Percentiles rank a stretch among this genome's conserved stretches.
phyloP scores from a whole-genome alignment of 805 yeast species.

The Kodamaea hsintzibuensis region DNA sequence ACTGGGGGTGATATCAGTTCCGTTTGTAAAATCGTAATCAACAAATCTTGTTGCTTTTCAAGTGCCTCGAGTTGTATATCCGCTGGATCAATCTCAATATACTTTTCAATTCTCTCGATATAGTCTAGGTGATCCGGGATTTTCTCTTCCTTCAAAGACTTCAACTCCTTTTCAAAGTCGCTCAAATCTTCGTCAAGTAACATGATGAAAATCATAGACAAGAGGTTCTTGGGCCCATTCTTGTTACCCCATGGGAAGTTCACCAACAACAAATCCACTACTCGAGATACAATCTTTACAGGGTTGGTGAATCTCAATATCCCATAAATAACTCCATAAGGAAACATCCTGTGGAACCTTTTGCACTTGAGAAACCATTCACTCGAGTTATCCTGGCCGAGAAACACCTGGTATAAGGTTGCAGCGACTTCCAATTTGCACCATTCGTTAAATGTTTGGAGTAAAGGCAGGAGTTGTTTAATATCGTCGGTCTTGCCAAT shows the following conservation, averaged over 20 bases:
- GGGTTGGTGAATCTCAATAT: conserved; percentile 86
- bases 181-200: conserved; percentile 73
- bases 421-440: conserved; percentile 81
- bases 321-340: conserved; percentile 74
- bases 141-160: conserved; percentile 43
- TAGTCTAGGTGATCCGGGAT: conserved; percentile 30
- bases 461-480: conserved; percentile 61
- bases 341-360: conserved; percentile 74
- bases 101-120: conserved; percentile 27
- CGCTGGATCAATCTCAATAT: conserved; percentile 17
- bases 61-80: conserved; percentile 20
- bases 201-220: conserved; percentile 74
- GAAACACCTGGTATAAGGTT: conserved; percentile 73
- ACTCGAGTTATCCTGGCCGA: conserved; percentile 79
- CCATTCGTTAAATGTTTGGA: conserved; percentile 76
- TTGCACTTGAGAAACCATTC: conserved; percentile 72
- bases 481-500: conserved; percentile 56
- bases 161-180: conserved; percentile 56
- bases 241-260: conserved; percentile 29
- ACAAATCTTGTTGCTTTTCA: conserved; percentile 19
- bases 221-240: conserved; percentile 35
- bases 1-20: conserved; percentile 22
- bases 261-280: conserved; percentile 77
- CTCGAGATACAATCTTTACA: conserved; percentile 71
- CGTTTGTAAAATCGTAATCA: conserved; percentile 25